Conservation (phyloP, 2,329 filamentous ascomycete species). For the Chrysosporium keratinophilum region DNA sequence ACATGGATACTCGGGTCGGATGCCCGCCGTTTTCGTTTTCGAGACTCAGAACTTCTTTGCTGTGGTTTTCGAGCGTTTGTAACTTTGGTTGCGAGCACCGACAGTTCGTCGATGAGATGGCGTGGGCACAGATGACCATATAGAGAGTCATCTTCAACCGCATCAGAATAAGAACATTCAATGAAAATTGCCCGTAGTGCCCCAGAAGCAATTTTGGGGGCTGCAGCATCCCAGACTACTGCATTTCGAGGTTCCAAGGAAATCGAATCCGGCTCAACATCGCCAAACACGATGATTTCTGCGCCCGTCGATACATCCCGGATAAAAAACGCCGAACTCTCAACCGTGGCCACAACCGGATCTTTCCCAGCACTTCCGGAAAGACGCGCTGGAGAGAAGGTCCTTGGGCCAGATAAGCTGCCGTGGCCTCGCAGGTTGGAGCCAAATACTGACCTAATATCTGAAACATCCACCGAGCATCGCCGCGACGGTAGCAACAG, state of each 20-base stretch:
- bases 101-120: conserved; percentile 71
- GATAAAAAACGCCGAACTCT: conserved; percentile 91
- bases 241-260: conserved; percentile 71
- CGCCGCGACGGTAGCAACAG: conserved; percentile 36
- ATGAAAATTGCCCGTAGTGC: conserved; percentile 76
- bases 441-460: conserved; percentile 23
- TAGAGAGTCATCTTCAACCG: conserved; percentile 62
- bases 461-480: conserved; percentile 26
- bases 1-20: conserved; percentile 9
- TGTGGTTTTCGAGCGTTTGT: conserved; percentile 38
- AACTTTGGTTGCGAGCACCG: conserved; percentile 60
- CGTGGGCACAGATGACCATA: conserved; percentile 83
- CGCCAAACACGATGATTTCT: conserved; percentile 88
- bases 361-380: conserved; percentile 9
- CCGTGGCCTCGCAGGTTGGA: background rate
- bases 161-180: conserved; percentile 87
- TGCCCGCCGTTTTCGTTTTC: conserved; percentile 35
- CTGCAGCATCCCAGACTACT: conserved; percentile 79
- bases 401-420: conserved; percentile 15
- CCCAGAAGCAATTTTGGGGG: conserved; percentile 66
- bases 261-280: conserved; percentile 84
- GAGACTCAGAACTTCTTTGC: conserved; percentile 21
- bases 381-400: conserved; percentile 21
- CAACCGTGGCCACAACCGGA: conserved; percentile 34
- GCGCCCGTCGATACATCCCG: conserved; percentile 58